A percentile compares a stretch with the other conserved stretches of the same genome.
Conservation (phyloP, 179 eudicot genomes). For the Dionaea muscipula region DNA sequence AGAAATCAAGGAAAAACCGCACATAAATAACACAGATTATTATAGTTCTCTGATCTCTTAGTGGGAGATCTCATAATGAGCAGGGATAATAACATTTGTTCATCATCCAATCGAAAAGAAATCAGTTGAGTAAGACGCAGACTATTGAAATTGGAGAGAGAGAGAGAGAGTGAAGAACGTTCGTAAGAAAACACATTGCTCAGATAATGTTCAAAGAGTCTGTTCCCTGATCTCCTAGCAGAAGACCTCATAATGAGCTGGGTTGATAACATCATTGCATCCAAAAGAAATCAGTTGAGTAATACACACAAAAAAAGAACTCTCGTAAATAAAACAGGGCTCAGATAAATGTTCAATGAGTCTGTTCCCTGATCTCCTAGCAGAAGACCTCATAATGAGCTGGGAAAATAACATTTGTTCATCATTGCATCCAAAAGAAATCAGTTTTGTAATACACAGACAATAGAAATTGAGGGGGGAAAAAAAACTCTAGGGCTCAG, state of each 20-base stretch:
- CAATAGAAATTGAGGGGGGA: too few species aligned
- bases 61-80: background rate
- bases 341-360: background rate
- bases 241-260: constrained; percentile 3
- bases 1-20: too few species aligned
- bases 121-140: too few species aligned
- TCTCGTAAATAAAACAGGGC: background rate
- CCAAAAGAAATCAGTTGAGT: too few species aligned
- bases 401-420: constrained; percentile 8
- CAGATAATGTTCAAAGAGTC: background rate
- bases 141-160: too few species aligned
- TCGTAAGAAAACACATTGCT: background rate
- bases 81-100: constrained; percentile 4
- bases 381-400: constrained; percentile 4
- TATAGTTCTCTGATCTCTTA: background rate
- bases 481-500: background rate
- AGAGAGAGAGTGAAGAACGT: too few species aligned
- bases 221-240: background rate
- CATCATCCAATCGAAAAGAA: background rate
- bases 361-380: background rate
- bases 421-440: background rate
- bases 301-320: too few species aligned
- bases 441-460: too few species aligned
- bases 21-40: too few species aligned
- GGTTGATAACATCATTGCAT: constrained; percentile 4